Evolutionary conservation across 2,329 filamentous ascomycete genomes (phyloP), one percentile per base, ranked within the genome.

Genomic region (Diaporthe longicolla): DNA sequence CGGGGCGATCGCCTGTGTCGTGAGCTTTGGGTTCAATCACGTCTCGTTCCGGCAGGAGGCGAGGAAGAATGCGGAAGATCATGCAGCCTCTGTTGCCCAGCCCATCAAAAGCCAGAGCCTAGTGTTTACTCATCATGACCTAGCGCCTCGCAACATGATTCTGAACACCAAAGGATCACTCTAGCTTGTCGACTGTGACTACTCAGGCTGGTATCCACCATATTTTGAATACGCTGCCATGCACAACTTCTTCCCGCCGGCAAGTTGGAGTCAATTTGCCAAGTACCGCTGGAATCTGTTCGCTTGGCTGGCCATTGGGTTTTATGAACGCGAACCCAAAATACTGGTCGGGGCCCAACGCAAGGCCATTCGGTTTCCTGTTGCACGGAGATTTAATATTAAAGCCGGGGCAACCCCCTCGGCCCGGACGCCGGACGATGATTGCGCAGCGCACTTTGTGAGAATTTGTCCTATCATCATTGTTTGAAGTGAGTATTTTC

Each of bases 161-260:
- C 17, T 61, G 17, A 32, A 61, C 57, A 40, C 29, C 24, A 29
- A 29, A 17, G 52, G 24, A 15, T 29, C n/a, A 29, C 24, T 55
- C 15, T 55, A 24, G 52, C 24, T 55, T 17, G 52, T 55, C 7
- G 52, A 55, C 52, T 55, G 24, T 26, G 52, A 55, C 13, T 55
- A 55, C 26, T 10, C 24, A 29, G 37, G 59, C 7, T 65, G 40
- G 59, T 48, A 65, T 7, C 40, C 59, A 40, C n/a, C 37, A 29
- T 65, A 65, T 48, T 65, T 65, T 32, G 59, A 65, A 40, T 65
- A 48, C 13, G 59, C 40, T 21, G 59, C 15, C 59, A 48, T 65
- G 59, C 59, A 65, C 21, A 65, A 65, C 17, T 48, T 48, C 24
- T 26, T 26, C 4, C 40, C 59, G 24, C 40, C 59, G 6, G 24